Conservation (phyloP, 2,329 filamentous ascomycete genomes). For the Claviceps spartinae region DNA sequence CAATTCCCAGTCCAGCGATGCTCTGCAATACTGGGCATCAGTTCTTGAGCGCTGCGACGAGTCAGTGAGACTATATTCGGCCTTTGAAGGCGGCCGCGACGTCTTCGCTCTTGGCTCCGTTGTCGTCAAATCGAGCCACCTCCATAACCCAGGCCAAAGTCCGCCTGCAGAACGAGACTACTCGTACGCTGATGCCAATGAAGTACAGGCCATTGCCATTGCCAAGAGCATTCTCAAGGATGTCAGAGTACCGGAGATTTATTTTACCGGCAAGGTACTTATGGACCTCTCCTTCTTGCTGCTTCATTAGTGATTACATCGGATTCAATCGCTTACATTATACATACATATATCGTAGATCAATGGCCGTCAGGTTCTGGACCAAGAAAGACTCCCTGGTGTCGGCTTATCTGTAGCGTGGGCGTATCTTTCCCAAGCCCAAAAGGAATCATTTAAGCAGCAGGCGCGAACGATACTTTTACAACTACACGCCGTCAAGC, state of each 20-base stretch:
- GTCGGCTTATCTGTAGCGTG: constrained; percentile 22
- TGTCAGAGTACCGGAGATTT: constrained; percentile 22
- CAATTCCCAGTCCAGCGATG: constrained; percentile 12
- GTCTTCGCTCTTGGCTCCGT: constrained; percentile 28
- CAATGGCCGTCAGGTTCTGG: constrained; percentile 19
- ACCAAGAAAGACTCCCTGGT: constrained; percentile 26
- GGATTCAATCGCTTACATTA: too few relatives aligned
- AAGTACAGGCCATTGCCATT: constrained; percentile 20
- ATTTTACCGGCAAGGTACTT: constrained; percentile 18
- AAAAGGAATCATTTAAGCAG: constrained; percentile 4
- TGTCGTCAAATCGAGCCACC: constrained; percentile 25
- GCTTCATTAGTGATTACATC: too few relatives aligned
- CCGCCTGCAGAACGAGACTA: constrained; percentile 15
- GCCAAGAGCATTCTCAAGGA: constrained; percentile 15
- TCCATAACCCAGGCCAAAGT: constrained; percentile 8
- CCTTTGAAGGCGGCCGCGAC: constrained; percentile 23
- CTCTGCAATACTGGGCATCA: constrained; percentile 18
- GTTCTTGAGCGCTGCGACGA: constrained; percentile 19
- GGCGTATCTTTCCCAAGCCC: constrained; percentile 18
- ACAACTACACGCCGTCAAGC: background rate
- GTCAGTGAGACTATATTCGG: constrained; percentile 10
- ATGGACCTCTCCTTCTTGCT: too few relatives aligned
- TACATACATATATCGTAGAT: constrained; percentile 14
- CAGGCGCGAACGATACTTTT: background rate
- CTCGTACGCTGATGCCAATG: constrained; percentile 27